Percentiles rank a stretch among this genome's conserved stretches.
phyloP scores from a whole-genome alignment of 192 early-diverging fungal genomes.

The Podila horticola region DNA sequence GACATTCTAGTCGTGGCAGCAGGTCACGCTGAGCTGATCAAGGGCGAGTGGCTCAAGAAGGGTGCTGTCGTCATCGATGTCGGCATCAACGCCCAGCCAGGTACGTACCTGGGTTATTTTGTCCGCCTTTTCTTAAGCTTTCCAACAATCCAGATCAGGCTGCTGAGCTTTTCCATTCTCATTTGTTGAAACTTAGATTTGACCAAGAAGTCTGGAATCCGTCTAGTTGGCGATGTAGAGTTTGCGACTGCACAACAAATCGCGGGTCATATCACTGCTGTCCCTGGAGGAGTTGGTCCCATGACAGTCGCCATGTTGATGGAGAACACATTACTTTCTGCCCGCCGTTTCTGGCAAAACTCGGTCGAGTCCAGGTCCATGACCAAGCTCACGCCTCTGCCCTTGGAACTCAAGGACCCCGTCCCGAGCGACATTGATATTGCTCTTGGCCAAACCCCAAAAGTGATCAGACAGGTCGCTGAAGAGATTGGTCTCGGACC shows the following conservation, averaged over 20 bases:
- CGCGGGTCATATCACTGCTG: conserved; percentile 91
- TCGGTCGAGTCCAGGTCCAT: conserved; percentile 50
- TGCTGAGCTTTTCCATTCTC: neutral
- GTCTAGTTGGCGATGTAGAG: conserved; percentile 96
- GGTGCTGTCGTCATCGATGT: conserved; percentile 97
- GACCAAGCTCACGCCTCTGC: conserved; percentile 64
- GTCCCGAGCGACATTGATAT: conserved; percentile 98
- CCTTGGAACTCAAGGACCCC: conserved; percentile 73
- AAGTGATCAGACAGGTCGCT: conserved; percentile 80
- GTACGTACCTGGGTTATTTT: conserved; percentile 29
- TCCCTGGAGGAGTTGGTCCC: conserved; percentile 99
- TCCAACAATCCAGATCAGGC: neutral
- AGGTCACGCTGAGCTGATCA: conserved; percentile 81
- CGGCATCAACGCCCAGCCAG: conserved; percentile 90
- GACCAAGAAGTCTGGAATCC: conserved; percentile 89
- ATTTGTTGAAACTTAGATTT: conserved; percentile 60
- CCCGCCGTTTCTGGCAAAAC: conserved; percentile 73
- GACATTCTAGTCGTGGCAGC: conserved; percentile 95
- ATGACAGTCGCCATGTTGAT: conserved; percentile 99
- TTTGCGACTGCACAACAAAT: conserved; percentile 73
- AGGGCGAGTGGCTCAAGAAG: conserved; percentile 95
- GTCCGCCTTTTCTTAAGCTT: neutral
- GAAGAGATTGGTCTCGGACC: conserved; percentile 84
- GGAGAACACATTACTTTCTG: conserved; percentile 86
- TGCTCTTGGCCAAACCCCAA: conserved; percentile 89